Base-by-base conservation (phyloP, 1,284 basidiomycete genomes). In the Cryptococcus hybrid region DNA sequence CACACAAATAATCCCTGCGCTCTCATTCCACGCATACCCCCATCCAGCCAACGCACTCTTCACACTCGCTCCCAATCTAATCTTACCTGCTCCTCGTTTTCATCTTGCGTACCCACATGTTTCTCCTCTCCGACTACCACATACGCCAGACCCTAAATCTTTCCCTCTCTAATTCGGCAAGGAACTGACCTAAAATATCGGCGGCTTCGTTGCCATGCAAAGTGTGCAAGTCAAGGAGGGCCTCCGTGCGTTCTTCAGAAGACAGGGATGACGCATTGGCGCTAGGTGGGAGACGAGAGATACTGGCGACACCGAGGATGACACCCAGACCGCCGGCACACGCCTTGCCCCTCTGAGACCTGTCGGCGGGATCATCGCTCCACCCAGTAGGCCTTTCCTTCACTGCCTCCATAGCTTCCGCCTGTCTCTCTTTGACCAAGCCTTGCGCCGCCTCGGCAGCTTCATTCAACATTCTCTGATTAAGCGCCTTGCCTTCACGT, bases 1-100 rank as follows among this genome's bases (percentile, higher is more conserved):
- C 51, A 95, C 86, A 70, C 89, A 93, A 50, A 97, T 83, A 54
- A 93, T 85, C 2, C 93, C 93, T 64, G 90, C 90, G 11, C 86
- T 84, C 75, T 97, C 93, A 76, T 84, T 90, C 90, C 92, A 95
- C n/a, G 94, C 90, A 78, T 94, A 95, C 51, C 89, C 89, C 90
- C 92, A 97, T 54, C 88, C 85, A 66, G 90, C 88, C 49, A 97
- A 79, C 85, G 89, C 95, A 72, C 92, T 89, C 65, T 89, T 87
- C 45, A 97, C 86, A 13, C 89, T 89, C 1, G 87, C 84, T 3
- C 87, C 89, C 9, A 98, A 82, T 9, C 92, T 86, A 13, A 85
- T 83, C 60, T 90, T 87, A 37, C 89, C 89, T 1, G 90, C 85
- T 40, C 92, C 90, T 51, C 91, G 84, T 11, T 82, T 40, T 18